Evolutionary conservation across 164 flowering plant genomes (phyloP), one percentile per base, ranked within the genome.

Genomic region (Sextonia rubra): DNA sequence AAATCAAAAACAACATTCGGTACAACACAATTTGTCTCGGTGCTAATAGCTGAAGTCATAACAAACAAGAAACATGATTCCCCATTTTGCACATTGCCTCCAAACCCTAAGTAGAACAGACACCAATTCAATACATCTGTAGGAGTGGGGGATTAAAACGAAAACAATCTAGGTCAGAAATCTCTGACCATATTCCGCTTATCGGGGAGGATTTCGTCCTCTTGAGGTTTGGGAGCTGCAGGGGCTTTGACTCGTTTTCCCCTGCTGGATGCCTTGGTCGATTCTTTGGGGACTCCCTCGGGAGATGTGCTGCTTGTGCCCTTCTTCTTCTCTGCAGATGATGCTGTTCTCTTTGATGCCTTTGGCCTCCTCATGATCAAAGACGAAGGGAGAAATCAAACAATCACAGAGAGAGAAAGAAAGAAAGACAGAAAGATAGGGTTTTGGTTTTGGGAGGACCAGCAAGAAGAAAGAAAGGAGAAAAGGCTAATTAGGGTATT

Each of bases 131-230:
- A 64, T 32, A 17, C 47, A 26, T 26, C 37, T 64, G 67, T 20
- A 27, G 29, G 20, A 17, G 44, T 52, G 15, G 12, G 49, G n/a
- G 9, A 32, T n/a, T 56, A 15, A 12, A 56, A 56, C 11, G 0
- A 56, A 56, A 11, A 5, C 60, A 32, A 32, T 32, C 44, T 2
- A 32, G 9, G 44, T 0, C 44, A 18, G 17, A 64, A 23, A 69
- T 12, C 47, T 47, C 79, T n/a, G n/a, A 93, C 97, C 91, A 93
- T 72, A 81, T 88, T 91, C 0, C 97, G 90, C 83, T 86, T 76
- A 17, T 93, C 95, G 47, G 79, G 83, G 69, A 91, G 82, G 81
- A 80, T 89, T 77, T 87, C 90, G 12, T 87, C 89, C 1, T 79
- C 25, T 11, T 78, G 67, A 17, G 88, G 89, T 76, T 87, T 85